phyloP scores from a whole-genome alignment of 2,329 filamentous ascomycete species.

The Pezicula rhizophila region DNA sequence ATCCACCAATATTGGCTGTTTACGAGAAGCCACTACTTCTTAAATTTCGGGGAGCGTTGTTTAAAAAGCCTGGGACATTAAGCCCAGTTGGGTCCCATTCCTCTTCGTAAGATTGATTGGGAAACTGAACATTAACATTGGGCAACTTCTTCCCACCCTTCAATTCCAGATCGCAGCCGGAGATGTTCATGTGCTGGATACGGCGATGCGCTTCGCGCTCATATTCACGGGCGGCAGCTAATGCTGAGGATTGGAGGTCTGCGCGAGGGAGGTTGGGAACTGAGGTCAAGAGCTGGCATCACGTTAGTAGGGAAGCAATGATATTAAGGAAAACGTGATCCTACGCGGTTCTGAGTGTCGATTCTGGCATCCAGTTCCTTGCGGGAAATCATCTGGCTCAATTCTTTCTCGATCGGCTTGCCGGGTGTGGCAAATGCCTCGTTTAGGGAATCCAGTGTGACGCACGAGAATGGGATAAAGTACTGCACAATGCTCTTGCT shows the following conservation, averaged over 20 bases:
- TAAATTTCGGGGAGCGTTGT: too few relatives aligned
- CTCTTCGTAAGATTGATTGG: too few relatives aligned
- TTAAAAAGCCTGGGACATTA: too few relatives aligned
- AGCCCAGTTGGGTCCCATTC: too few relatives aligned
- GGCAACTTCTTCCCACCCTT: slow-evolving; percentile 9
- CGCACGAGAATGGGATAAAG: slow-evolving; percentile 81
- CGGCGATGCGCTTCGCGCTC: slow-evolving; percentile 70
- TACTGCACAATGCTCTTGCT: slow-evolving; percentile 93
- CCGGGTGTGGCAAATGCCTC: slow-evolving; percentile 64
- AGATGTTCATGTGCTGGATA: slow-evolving; percentile 70
- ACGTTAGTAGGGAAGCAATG: neutral
- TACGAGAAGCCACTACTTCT: too few relatives aligned
- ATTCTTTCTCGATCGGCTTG: slow-evolving; percentile 63
- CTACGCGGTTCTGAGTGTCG: slow-evolving; percentile 72
- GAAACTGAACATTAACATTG: too few relatives aligned
- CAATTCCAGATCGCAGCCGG: slow-evolving; percentile 70
- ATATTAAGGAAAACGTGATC: slow-evolving; percentile 9
- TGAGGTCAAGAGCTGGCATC: slow-evolving; percentile 61
- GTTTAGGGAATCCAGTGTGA: slow-evolving; percentile 74
- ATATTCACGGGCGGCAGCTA: slow-evolving; percentile 64
- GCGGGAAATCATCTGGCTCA: slow-evolving; percentile 70
- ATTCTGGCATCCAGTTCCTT: slow-evolving; percentile 72
- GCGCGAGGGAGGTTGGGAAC: slow-evolving; percentile 60
- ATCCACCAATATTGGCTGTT: too few relatives aligned
- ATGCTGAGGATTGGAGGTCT: slow-evolving; percentile 63